Evolutionary conservation across 768 basidiomycete genomes (phyloP).

Genomic region (Artomyces pyxidatus): DNA sequence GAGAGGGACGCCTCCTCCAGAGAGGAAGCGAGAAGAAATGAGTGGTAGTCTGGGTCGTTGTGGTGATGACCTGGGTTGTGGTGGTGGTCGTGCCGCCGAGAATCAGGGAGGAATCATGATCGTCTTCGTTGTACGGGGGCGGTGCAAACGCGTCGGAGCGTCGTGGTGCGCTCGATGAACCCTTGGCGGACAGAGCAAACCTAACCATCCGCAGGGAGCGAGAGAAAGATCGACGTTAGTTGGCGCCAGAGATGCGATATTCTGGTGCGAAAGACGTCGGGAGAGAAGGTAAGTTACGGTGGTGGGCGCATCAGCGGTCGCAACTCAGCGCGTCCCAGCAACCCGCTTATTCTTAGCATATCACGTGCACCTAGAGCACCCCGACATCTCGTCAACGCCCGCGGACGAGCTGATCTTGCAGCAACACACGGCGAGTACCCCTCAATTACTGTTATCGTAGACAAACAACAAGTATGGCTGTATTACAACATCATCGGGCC

Average conservation of each 20-base stretch:
- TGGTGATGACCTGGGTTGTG: slow-evolving; percentile 22
- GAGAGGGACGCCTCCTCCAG: slow-evolving; percentile 48
- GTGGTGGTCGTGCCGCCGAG: slow-evolving; percentile 4
- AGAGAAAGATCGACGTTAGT: not conserved
- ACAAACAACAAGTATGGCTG: not conserved
- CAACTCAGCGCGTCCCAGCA: too few relatives aligned
- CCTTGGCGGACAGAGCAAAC: slow-evolving; percentile 10
- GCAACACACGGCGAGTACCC: too few relatives aligned
- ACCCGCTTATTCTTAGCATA: too few relatives aligned
- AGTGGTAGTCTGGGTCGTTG: slow-evolving; percentile 42
- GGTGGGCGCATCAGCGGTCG: too few relatives aligned
- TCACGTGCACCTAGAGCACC: too few relatives aligned
- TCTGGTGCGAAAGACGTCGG: not conserved
- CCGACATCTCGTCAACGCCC: too few relatives aligned
- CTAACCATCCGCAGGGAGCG: slow-evolving; percentile 8
- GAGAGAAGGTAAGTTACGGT: not conserved
- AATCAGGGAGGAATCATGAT: slow-evolving; percentile 2
- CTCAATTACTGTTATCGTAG: too few relatives aligned
- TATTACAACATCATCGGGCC: slow-evolving; percentile 4
- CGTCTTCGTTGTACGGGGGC: slow-evolving; percentile 1
- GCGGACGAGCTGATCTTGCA: too few relatives aligned
- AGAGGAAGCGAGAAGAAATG: slow-evolving; percentile 62
- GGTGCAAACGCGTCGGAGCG: slow-evolving; percentile 4
- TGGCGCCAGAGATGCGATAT: not conserved
- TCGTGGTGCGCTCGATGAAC: not conserved